Percentiles rank a stretch among this genome's conserved stretches.
These are phyloP conservation scores for Blastocystis sp. DNA, from an alignment of 352 stramenopile species.

Conservation along the genomic window DNA sequence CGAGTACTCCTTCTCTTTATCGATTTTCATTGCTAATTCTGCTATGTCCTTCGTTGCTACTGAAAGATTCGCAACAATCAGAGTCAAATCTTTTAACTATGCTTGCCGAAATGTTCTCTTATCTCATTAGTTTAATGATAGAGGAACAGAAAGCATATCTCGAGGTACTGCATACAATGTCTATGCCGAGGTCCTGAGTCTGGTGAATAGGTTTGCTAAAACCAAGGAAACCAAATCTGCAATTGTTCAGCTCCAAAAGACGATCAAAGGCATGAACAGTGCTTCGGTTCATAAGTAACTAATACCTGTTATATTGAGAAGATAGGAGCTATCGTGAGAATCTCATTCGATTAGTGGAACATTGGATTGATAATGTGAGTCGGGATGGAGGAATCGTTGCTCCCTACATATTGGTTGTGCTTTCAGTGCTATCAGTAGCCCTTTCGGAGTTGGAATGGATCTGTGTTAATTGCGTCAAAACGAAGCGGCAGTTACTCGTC, in stretches of 20 bases:
- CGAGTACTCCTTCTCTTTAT: not conserved
- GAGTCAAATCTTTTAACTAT: not conserved
- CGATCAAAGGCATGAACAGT: not conserved
- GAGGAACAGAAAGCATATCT: not conserved
- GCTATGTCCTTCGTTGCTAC: not conserved
- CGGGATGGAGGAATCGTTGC: not conserved
- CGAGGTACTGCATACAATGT: not conserved
- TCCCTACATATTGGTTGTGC: constrained; percentile 21
- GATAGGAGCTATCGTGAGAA: not conserved
- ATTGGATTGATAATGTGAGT: constrained; percentile 7
- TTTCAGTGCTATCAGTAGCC: not conserved
- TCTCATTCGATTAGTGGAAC: not conserved
- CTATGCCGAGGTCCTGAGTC: not conserved
- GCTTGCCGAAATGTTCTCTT: not conserved
- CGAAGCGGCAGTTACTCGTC: not conserved
- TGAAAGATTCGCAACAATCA: not conserved
- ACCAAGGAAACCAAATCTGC: constrained; percentile 35
- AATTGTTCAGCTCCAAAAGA: not conserved
- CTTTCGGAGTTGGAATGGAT: not conserved
- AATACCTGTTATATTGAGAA: not conserved
- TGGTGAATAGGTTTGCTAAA: not conserved
- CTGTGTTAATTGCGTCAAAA: not conserved
- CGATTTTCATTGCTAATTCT: not conserved
- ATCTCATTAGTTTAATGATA: not conserved
- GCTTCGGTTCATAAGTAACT: not conserved